Conservation (phyloP, 176 grass and related monocot genomes). For the Ananas comosus region DNA sequence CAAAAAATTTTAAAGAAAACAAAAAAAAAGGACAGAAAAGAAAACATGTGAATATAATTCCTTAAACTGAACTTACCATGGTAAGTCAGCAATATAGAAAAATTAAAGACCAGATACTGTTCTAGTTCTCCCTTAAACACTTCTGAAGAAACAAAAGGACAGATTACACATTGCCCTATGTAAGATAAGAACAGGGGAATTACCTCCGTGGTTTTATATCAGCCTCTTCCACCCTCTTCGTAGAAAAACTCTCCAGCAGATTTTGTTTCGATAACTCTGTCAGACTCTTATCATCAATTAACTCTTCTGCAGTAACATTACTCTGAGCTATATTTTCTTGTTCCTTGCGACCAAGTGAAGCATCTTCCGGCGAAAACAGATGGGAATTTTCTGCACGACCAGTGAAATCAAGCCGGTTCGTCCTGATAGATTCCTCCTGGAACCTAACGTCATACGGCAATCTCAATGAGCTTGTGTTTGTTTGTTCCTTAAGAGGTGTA, state of each 20-base stretch:
- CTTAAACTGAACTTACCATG: too few species aligned
- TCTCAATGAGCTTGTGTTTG: slow-evolving; percentile 32
- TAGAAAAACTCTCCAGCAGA: neutral
- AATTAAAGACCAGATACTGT: too few species aligned
- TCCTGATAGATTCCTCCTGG: slow-evolving; percentile 19
- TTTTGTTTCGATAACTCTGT: neutral
- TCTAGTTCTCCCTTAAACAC: neutral
- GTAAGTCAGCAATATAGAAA: too few species aligned
- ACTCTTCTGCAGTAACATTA: neutral
- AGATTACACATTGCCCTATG: neutral
- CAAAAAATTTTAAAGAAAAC: neutral
- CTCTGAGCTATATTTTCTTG: neutral
- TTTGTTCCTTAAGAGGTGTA: neutral
- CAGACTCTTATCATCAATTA: slow-evolving; percentile 4
- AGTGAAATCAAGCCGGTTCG: neutral
- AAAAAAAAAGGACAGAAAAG: slow-evolving; percentile 28
- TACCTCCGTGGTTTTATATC: slow-evolving; percentile 7
- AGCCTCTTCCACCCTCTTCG: neutral
- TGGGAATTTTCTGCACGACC: neutral
- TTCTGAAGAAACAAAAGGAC: neutral
- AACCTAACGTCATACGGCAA: slow-evolving; percentile 26
- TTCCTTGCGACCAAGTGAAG: neutral
- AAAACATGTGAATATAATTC: slow-evolving; percentile 15
- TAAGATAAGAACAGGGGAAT: neutral
- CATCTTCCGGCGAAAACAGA: neutral